phyloP scores from a whole-genome alignment of 139 green algal species.

The Chlamydomonas asymmetrica region DNA sequence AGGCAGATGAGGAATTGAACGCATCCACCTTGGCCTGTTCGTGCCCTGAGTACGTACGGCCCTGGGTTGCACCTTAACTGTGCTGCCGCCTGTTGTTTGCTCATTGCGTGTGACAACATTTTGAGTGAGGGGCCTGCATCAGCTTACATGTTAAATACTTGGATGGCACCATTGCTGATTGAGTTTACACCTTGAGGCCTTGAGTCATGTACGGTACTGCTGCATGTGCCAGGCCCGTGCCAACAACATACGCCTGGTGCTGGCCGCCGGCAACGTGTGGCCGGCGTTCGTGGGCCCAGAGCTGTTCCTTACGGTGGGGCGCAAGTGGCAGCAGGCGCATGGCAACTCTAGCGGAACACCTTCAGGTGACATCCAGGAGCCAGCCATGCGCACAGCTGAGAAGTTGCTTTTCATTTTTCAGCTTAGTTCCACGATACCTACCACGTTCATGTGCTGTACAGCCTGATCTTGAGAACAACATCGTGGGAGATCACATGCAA shows the following conservation, averaged over 20 bases:
- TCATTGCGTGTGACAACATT: constrained; percentile 1
- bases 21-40: not conserved
- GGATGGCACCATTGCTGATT: not conserved
- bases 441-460: too few species aligned
- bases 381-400: too few species aligned
- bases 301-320: constrained; percentile 16
- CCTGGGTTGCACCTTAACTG: not conserved
- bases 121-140: too few species aligned
- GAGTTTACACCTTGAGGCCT: not conserved
- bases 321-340: not conserved
- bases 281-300: constrained; percentile 46
- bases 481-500: too few species aligned
- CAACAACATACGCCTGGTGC: constrained; percentile 23
- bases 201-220: too few species aligned
- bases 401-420: too few species aligned
- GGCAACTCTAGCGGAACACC: too few species aligned
- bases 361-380: too few species aligned
- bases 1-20: too few species aligned
- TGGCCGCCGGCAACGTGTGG: constrained; percentile 48
- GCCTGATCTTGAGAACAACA: too few species aligned
- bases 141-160: not conserved
- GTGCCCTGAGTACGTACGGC: not conserved
- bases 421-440: too few species aligned
- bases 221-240: constrained; percentile 5
- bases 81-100: not conserved